Percentiles rank a stretch among this genome's conserved stretches.
Conservation (phyloP, 208 protist genomes). For the Leishmania aethiopica region DNA sequence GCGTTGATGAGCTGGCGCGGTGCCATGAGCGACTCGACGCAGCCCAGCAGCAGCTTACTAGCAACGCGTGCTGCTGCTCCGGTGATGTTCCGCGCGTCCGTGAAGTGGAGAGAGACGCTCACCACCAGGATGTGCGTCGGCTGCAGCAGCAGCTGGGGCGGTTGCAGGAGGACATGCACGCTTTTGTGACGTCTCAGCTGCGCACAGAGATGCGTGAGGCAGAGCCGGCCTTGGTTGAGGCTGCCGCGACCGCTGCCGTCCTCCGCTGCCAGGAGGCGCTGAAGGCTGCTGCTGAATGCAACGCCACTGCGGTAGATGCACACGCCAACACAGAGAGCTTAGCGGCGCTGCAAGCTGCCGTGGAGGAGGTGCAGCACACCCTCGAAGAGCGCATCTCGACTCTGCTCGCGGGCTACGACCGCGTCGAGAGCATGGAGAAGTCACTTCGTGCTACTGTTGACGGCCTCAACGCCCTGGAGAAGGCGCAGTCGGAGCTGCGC, state of each 20-base stretch:
- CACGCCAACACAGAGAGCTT: not conserved
- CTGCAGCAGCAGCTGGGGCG: conserved; percentile 8
- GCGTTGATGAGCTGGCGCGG: conserved; percentile 1
- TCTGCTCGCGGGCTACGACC: not conserved
- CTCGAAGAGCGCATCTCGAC: not conserved
- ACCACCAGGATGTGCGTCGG: not conserved
- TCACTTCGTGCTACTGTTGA: conserved; percentile 1
- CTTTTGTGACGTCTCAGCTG: not conserved
- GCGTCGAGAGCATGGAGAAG: not conserved
- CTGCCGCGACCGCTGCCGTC: not conserved
- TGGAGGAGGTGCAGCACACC: conserved; percentile 4
- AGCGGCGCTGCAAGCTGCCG: not conserved
- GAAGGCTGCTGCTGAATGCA: not conserved
- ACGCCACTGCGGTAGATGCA: not conserved
- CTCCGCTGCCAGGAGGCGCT: conserved; percentile 6
- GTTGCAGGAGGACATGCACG: conserved; percentile 1
- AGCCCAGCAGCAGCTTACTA: conserved; percentile 10
- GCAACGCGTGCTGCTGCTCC: not conserved
- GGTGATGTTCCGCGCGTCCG: not conserved
- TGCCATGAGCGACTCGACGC: conserved; percentile 19
- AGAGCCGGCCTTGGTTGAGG: conserved; percentile 2
- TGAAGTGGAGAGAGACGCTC: not conserved
- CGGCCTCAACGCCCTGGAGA: conserved; percentile 1
- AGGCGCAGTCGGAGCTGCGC: not conserved
- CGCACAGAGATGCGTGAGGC: not conserved